phyloP scores from a whole-genome alignment of 2,329 filamentous ascomycete species.

The Talaromyces funiculosus region DNA sequence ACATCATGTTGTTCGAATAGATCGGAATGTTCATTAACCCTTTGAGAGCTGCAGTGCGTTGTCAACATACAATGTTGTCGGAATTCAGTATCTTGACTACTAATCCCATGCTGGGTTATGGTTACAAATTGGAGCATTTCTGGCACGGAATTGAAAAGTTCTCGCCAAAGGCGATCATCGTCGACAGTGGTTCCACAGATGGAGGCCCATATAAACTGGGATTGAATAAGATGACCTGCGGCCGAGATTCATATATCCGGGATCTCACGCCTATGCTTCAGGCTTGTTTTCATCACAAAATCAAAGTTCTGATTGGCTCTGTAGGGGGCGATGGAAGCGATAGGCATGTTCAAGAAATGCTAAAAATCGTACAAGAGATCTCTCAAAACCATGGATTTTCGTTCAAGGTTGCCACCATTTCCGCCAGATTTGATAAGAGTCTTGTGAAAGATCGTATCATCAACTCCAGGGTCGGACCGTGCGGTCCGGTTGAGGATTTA shows the following conservation, averaged over 20 bases:
- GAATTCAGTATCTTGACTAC: constrained; percentile 40
- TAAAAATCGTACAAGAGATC: constrained; percentile 37
- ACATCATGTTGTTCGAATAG: not conserved
- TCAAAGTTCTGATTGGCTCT: constrained; percentile 42
- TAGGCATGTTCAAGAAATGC: constrained; percentile 39
- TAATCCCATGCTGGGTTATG: constrained; percentile 48
- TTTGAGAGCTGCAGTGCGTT: not conserved
- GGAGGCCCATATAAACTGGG: constrained; percentile 26
- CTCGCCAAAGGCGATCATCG: constrained; percentile 21
- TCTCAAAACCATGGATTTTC: constrained; percentile 21
- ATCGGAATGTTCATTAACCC: not conserved
- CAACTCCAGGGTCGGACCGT: constrained; percentile 34
- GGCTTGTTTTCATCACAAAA: constrained; percentile 28
- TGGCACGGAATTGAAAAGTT: constrained; percentile 37
- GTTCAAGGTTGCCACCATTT: constrained; percentile 31
- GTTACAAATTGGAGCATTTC: constrained; percentile 39
- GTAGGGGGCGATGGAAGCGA: constrained; percentile 47
- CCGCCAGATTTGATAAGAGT: constrained; percentile 35
- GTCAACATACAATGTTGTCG: not conserved
- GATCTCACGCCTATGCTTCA: constrained; percentile 40
- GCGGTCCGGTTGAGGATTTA: constrained; percentile 38
- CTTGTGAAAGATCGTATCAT: constrained; percentile 26
- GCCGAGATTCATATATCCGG: constrained; percentile 36
- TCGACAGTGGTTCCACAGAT: constrained; percentile 30
- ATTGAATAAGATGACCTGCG: constrained; percentile 34